phyloP scores from a whole-genome alignment of 2,329 filamentous ascomycete genomes.

The Emydomyces testavorans region DNA sequence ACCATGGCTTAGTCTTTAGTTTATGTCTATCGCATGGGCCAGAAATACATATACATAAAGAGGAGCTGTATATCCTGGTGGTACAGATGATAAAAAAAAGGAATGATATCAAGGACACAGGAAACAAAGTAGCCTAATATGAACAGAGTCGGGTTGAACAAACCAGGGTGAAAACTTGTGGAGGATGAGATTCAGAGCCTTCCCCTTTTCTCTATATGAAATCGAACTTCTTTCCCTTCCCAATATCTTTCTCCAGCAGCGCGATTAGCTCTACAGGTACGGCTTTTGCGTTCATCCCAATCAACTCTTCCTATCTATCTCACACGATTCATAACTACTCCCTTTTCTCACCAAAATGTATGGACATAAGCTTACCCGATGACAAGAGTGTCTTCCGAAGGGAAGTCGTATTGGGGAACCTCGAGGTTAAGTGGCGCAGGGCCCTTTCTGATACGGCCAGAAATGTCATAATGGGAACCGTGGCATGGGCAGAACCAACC shows the following conservation, averaged over 20 bases:
- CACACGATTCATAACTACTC: neutral
- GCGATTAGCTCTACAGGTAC: conserved; percentile 6
- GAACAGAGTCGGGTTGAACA: conserved; percentile 7
- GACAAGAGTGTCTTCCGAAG: conserved; percentile 73
- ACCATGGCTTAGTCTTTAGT: no score
- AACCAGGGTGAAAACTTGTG: neutral
- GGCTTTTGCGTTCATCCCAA: neutral
- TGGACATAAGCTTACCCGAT: conserved; percentile 67
- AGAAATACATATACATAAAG: neutral
- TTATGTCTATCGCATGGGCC: neutral
- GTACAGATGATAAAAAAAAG: conserved; percentile 1
- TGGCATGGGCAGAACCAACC: conserved; percentile 99
- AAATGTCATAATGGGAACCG: conserved; percentile 99
- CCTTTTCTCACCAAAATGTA: neutral
- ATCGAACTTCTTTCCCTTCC: conserved; percentile 5
- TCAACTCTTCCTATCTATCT: neutral
- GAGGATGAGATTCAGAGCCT: conserved; percentile 1
- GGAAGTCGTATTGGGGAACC: conserved; percentile 85
- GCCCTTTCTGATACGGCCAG: conserved; percentile 92
- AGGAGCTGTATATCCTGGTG: conserved; percentile 8
- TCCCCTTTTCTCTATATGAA: conserved; percentile 14
- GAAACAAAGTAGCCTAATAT: conserved; percentile 13
- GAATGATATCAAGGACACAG: neutral
- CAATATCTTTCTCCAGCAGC: conserved; percentile 1
- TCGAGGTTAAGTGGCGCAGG: conserved; percentile 96